phyloP scores from a whole-genome alignment of 352 stramenopile species.

The Globisporangium yorkense region DNA sequence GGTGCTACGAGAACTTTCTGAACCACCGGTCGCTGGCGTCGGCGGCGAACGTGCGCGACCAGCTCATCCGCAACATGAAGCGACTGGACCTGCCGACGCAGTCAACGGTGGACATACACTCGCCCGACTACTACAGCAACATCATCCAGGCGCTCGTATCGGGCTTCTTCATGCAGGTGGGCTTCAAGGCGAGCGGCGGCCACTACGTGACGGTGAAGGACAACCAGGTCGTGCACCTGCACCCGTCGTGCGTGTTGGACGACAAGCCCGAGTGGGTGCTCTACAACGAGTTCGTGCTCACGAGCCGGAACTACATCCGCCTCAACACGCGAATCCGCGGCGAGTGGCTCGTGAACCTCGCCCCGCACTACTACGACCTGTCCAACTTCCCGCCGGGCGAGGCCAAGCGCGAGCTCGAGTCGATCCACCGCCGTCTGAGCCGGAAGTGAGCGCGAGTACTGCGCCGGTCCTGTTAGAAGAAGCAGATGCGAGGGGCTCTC shows the following conservation, averaged over 20 bases:
- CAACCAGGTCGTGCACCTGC: slow-evolving; percentile 97
- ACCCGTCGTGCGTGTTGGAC: slow-evolving; percentile 95
- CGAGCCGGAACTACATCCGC: slow-evolving; percentile 98
- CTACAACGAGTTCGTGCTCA: slow-evolving; percentile 99
- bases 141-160: slow-evolving; percentile 92
- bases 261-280: slow-evolving; percentile 97
- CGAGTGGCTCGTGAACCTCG: slow-evolving; percentile 91
- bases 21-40: slow-evolving; percentile 93
- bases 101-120: slow-evolving; percentile 73
- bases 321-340: slow-evolving; percentile 93
- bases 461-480: neutral
- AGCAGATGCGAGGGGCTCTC: too few species aligned
- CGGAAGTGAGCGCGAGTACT: slow-evolving; percentile 2
- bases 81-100: slow-evolving; percentile 76
- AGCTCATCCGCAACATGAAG: slow-evolving; percentile 97
- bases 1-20: slow-evolving; percentile 98
- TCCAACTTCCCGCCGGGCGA: slow-evolving; percentile 97
- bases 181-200: slow-evolving; percentile 80
- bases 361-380: slow-evolving; percentile 97
- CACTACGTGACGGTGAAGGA: slow-evolving; percentile 99
- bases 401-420: slow-evolving; percentile 93
- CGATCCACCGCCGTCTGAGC: slow-evolving; percentile 67
- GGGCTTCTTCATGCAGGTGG: slow-evolving; percentile 98
- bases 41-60: slow-evolving; percentile 93
- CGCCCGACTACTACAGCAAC: slow-evolving; percentile 88